A percentile compares a stretch with the other conserved stretches of the same genome.
Conservation (phyloP, 1,284 basidiomycete species). For the Trichosporon asahii region DNA sequence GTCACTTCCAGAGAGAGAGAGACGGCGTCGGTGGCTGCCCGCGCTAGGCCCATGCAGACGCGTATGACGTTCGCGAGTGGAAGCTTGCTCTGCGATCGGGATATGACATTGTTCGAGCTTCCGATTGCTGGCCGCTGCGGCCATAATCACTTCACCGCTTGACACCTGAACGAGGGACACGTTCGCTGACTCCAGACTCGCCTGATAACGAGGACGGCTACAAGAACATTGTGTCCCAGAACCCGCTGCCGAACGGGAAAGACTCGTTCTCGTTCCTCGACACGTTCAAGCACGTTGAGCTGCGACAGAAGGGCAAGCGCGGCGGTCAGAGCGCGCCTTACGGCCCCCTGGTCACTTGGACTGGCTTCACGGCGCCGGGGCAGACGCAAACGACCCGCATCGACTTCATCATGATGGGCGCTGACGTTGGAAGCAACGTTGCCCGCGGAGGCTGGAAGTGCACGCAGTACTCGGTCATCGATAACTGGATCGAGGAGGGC, state of each 20-base stretch:
- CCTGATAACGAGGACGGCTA: constrained; percentile 46
- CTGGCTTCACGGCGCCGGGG: constrained; percentile 38
- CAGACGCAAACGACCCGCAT: constrained; percentile 32
- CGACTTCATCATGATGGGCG: constrained; percentile 45
- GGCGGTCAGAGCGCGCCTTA: constrained; percentile 33
- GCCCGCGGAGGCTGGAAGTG: constrained; percentile 33
- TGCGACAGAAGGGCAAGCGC: constrained; percentile 13
- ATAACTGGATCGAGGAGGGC: constrained; percentile 43
- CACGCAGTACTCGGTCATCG: constrained; percentile 37
- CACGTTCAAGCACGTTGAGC: constrained; percentile 30
- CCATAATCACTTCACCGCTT: too few relatives aligned
- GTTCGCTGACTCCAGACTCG: constrained; percentile 37
- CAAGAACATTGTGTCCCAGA: constrained; percentile 40
- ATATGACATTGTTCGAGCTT: too few relatives aligned
- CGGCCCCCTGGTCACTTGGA: constrained; percentile 40
- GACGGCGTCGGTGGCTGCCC: neutral
- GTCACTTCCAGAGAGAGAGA: neutral
- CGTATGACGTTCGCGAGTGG: neutral
- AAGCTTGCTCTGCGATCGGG: too few relatives aligned
- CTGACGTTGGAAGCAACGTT: neutral
- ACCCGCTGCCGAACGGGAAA: constrained; percentile 26
- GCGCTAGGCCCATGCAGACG: neutral
- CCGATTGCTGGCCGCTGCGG: too few relatives aligned
- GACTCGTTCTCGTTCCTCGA: constrained; percentile 40
- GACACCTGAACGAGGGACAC: neutral